A percentile compares a stretch with the other conserved stretches of the same genome.
Evolutionary conservation across 495 filamentous ascomycete species (phyloP).

Genomic region (Hyaloscypha variabilis): DNA sequence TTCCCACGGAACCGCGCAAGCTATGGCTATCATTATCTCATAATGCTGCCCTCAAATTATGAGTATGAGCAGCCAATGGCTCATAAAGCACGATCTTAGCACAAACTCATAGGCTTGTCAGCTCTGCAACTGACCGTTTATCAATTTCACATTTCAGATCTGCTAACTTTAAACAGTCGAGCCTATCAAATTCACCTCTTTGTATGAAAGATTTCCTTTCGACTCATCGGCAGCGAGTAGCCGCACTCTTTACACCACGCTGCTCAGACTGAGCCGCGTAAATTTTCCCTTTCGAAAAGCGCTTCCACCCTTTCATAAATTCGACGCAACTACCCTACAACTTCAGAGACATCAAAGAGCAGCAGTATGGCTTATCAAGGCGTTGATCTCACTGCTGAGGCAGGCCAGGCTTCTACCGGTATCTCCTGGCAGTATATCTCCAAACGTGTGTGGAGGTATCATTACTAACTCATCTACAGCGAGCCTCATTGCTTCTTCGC

Average conservation of each 20-base stretch:
- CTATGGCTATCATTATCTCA: not conserved
- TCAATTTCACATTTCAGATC: not conserved
- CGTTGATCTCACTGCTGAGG: conserved; percentile 29
- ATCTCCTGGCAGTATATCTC: conserved; percentile 32
- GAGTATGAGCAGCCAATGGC: not conserved
- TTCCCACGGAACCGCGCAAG: not conserved
- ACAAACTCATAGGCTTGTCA: not conserved
- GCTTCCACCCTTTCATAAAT: not conserved
- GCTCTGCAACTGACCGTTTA: not conserved
- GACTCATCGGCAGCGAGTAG: not conserved
- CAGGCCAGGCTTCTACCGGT: conserved; percentile 17
- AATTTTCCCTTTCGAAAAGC: not conserved
- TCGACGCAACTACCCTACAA: not conserved
- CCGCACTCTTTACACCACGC: not conserved
- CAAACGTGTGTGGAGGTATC: not conserved
- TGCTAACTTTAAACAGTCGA: not conserved
- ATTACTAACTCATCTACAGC: conserved; percentile 31
- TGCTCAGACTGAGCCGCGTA: not conserved
- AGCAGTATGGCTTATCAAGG: conserved; percentile 21
- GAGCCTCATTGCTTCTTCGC: conserved; percentile 55
- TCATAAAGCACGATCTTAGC: not conserved
- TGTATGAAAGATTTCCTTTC: not conserved
- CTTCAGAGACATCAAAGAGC: not conserved
- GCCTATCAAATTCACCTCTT: not conserved
- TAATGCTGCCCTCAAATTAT: not conserved